Evolutionary conservation across 306 rosid species (phyloP), one percentile per base, ranked within the genome.

Genomic region (Quercus aquifolioides): DNA sequence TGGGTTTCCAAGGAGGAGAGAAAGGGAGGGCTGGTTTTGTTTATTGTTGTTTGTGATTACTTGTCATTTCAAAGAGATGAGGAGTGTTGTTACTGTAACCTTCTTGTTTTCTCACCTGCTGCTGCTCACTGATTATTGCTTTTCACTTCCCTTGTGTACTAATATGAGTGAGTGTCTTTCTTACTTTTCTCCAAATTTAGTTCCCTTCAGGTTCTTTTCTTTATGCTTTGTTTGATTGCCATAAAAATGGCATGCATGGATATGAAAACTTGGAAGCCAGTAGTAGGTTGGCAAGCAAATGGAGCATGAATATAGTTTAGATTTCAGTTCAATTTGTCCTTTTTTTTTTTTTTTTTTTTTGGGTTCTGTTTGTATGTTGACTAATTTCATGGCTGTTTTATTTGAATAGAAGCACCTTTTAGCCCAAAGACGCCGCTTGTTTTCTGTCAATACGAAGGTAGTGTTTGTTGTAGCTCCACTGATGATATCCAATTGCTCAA

Each of bases 391-490:
- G 23, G 13, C n/a, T 69, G 35, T 15, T 28, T 43, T 11, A 57
- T 71, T 79, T 76, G 25, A 78, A 43, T 55, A 81, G 88, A 77
- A 17, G 71, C 85, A 43, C 85, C 88, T 35, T 74, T 85, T 49
- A 65, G 20, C 13, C 70, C 83, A 23, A 63, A 60, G 59, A 35
- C 73, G 5, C 49, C 65, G n/a, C 86, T 85, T 43, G 59, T 64
- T 58, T 85, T 85, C 81, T 85, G 88, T 58, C 76, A 67, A 58
- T 85, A 85, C 81, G 75, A 82, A 63, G 88, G 81, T 4, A 81
- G 86, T 52, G 84, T 65, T 75, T 85, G 88, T 23, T 85, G 88
- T 20, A 82, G 75, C 62, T 81, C 85, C n/a, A 71, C 79, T 31
- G 62, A 82, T 23, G 88, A 81, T 71, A 25, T 35, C 84, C 69